These are phyloP conservation scores for Cardiospermum halicacabum DNA, from an alignment of 345 rosid species.

Conservation along the genomic window DNA sequence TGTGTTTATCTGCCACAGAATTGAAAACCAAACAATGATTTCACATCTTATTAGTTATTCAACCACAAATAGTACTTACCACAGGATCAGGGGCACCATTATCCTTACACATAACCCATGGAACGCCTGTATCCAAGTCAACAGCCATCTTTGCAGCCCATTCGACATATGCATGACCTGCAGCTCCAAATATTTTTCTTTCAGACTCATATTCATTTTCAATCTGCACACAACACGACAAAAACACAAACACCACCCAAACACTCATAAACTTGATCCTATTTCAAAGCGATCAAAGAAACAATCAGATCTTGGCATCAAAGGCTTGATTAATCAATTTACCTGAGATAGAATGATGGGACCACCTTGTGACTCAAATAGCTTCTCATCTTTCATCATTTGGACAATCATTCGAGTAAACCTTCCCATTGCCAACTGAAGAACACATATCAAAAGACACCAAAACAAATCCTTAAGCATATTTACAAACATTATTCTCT, in stretches of 20 bases:
- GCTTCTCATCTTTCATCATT: slow-evolving; percentile 65
- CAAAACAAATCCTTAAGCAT: neutral
- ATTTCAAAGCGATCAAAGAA: no score
- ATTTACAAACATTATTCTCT: neutral
- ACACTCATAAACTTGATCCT: neutral
- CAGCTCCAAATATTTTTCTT: slow-evolving; percentile 36
- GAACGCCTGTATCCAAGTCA: slow-evolving; percentile 52
- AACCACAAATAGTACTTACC: slow-evolving; percentile 18
- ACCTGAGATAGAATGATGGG: slow-evolving; percentile 91
- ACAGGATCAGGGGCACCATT: slow-evolving; percentile 70
- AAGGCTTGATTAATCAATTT: no score
- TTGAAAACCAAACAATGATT: neutral
- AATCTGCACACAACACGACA: slow-evolving; percentile 32
- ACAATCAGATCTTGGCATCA: no score
- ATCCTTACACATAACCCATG: slow-evolving; percentile 83
- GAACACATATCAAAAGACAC: slow-evolving; percentile 12
- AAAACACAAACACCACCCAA: neutral
- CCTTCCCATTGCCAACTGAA: slow-evolving; percentile 53
- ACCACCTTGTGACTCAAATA: slow-evolving; percentile 80
- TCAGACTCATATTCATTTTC: slow-evolving; percentile 64
- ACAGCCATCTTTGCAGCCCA: slow-evolving; percentile 76
- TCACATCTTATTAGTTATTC: neutral
- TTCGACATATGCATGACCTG: slow-evolving; percentile 46
- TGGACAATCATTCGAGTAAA: slow-evolving; percentile 73
- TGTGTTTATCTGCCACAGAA: slow-evolving; percentile 49